Evolutionary conservation across 2,329 filamentous ascomycete species (phyloP), one percentile per base, ranked within the genome.

Genomic region (Trichophyton benhamiae): DNA sequence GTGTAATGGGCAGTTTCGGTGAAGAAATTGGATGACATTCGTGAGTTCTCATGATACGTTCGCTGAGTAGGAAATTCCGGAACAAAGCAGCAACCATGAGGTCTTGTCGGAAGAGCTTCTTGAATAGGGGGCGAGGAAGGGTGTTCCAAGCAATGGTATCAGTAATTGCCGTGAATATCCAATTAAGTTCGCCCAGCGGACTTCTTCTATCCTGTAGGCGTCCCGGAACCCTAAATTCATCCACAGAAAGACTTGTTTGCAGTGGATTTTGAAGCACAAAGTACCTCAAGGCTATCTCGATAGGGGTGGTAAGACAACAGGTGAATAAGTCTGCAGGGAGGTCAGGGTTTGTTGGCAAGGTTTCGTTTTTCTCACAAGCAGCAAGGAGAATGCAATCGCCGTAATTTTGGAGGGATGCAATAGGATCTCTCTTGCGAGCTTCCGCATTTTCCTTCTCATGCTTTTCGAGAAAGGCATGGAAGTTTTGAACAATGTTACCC

Each of bases 81-180:
- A 97, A 99, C 6, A 99, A 78, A 1, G 94, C 94, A 11, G 94
- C 94, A n/a, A 99, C 94, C 91, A 99, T 97, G 11, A 99, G 80
- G 72, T 99, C 94, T 73, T 99, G 94, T 48, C 94, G 81, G 74
- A 99, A 99, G 63, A 97, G 89, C 74, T 96, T 96, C 74, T 95
- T 91, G 76, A 99, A 99, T 9, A 96, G 78, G 20, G 91, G 84
- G 53, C 92, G 87, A 2, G 91, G 89, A 3, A 99, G 78, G 3
- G 90, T 95, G 36, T 95, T 97, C 94, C 94, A 99, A 0, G 94
- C 94, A 68, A 99, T 99, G 1, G 92, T 97, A 72, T 99, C 94
- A 0, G 94, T 99, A 66, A 99, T 97, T 60, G 94, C 94, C 0
- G 94, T 99, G 71, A 99, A 97, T 41, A 99, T 99, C 94, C 94